Evolutionary conservation across 2,329 filamentous ascomycete species (phyloP), one percentile per base, ranked within the genome.

Genomic region (Colletotrichum destructivum): DNA sequence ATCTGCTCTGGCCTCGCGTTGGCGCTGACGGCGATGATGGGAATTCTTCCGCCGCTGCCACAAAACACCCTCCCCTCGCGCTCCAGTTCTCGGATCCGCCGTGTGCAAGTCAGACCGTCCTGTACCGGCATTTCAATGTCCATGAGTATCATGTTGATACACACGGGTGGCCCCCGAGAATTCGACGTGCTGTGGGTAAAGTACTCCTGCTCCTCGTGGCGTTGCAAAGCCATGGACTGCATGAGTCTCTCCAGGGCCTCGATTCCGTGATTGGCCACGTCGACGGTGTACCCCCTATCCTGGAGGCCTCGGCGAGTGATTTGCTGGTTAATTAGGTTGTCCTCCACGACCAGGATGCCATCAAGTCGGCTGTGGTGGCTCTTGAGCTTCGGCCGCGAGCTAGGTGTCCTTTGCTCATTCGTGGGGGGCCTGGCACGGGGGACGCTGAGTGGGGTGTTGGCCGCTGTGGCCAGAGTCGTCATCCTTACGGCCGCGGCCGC

Each of bases 111-210:
- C 68, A 92, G 82, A 0, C 92, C 92, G 75, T 94, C 91, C 85
- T 92, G 92, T 18, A 93, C 82, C 1, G 92, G 92, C 92, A 94
- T 94, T 77, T 94, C 91, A 75, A 93, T 90, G 76, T 94, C 92
- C 92, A 94, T 94, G 23, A 94, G 83, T 21, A 94, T 88, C 5
- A 93, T 84, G 61, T 88, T 88, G 31, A 92, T 81, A 1, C 84
- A 81, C 35, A 85, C 74, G n/a, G 62, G 12, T 8, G 56, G 47
- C 4, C 44, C 44, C 21, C 57, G 64, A 5, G 40, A 11, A 35
- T 35, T 60, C 7, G 67, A 21, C 9, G 21, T 23, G 21, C 31
- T 44, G 1, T 56, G 42, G 18, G 65, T 35, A 62, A 74, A 67
- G 42, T 71, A 66, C 47, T 56, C 52, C 16, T 68, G 59, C 13